phyloP scores from a whole-genome alignment of 2,329 filamentous ascomycete species.

The Stagonosporopsis vannaccii region DNA sequence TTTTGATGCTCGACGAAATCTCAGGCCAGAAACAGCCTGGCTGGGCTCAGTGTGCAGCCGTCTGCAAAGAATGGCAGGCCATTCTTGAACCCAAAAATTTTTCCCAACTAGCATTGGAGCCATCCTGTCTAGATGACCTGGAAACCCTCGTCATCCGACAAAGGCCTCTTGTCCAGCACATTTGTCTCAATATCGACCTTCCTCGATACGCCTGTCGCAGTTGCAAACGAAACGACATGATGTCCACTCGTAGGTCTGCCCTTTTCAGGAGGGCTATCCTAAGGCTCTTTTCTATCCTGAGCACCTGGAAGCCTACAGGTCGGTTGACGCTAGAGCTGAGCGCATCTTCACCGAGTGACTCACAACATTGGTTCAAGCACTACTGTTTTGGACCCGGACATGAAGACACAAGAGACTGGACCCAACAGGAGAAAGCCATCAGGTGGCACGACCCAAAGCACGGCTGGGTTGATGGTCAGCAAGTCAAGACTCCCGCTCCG shows the following conservation, averaged over 20 bases:
- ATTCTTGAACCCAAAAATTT: slow-evolving; percentile 31
- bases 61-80: slow-evolving; percentile 30
- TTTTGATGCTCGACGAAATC: slow-evolving; percentile 28
- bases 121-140: slow-evolving; percentile 27
- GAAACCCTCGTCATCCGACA: slow-evolving; percentile 30
- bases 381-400: slow-evolving; percentile 31
- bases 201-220: slow-evolving; percentile 26
- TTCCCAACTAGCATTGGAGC: slow-evolving; percentile 24
- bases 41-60: slow-evolving; percentile 28
- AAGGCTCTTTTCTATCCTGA: slow-evolving; percentile 30
- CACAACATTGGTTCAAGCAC: slow-evolving; percentile 32
- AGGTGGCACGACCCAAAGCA: slow-evolving; percentile 31
- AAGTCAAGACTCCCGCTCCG: slow-evolving; percentile 20
- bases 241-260: slow-evolving; percentile 22
- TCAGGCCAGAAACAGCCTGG: slow-evolving; percentile 25
- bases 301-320: slow-evolving; percentile 30
- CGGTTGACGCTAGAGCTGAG: slow-evolving; percentile 27
- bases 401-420: slow-evolving; percentile 27
- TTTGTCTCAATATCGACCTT: slow-evolving; percentile 30
- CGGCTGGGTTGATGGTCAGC: slow-evolving; percentile 27
- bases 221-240: slow-evolving; percentile 21
- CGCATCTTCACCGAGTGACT: slow-evolving; percentile 33
- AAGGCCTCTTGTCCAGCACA: slow-evolving; percentile 30
- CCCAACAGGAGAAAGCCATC: slow-evolving; percentile 26
- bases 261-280: slow-evolving; percentile 24